Evolutionary conservation across 2,329 filamentous ascomycete genomes (phyloP), one percentile per base, ranked within the genome.

Genomic region (Cordyceps fumosorosea): DNA sequence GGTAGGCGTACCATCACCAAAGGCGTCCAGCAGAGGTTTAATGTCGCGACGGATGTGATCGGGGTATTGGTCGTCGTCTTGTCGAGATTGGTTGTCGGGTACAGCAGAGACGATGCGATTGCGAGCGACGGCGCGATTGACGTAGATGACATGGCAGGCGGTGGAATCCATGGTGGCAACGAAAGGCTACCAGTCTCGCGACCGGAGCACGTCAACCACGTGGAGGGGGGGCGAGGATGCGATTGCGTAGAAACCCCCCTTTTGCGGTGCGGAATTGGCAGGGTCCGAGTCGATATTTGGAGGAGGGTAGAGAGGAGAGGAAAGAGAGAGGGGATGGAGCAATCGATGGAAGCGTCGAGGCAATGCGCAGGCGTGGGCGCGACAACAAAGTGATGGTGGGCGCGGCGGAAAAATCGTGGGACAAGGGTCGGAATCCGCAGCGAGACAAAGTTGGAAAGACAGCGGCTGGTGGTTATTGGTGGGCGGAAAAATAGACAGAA

Each of bases 71-170:
- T 48, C 72, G 44, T 66, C 64, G 56, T 64, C 64, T 14, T 63
- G 34, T 29, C 56, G 18, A n/a, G 42, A 40, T 51, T 64, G 62
- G 54, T 57, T 62, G 62, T 64, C 66, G 32, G 66, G 54, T 65
- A 65, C 62, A 57, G 73, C 67, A 50, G 67, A 70, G 47, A 83
- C 71, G 56, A 78, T 69, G 62, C 79, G 75, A 67, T 83, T 78
- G 64, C 78, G 72, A 67, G 74, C 75, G 65, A 83, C 78, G 64
- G 77, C 75, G 69, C 81, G 81, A 74, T 85, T 81, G 68, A 86
- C 82, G 67, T 85, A 86, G 65, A 86, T 81, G 66, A 86, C 78
- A 71, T 85, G 81, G 71, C 82, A 85, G 63, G 76, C 75, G 69
- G 80, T 77, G 70, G 77, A 78, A 72, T 85, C 83, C 83, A 86